These are phyloP conservation scores for Neurospora intermedia DNA, from an alignment of 495 filamentous ascomycete species.

Conservation along the genomic window DNA sequence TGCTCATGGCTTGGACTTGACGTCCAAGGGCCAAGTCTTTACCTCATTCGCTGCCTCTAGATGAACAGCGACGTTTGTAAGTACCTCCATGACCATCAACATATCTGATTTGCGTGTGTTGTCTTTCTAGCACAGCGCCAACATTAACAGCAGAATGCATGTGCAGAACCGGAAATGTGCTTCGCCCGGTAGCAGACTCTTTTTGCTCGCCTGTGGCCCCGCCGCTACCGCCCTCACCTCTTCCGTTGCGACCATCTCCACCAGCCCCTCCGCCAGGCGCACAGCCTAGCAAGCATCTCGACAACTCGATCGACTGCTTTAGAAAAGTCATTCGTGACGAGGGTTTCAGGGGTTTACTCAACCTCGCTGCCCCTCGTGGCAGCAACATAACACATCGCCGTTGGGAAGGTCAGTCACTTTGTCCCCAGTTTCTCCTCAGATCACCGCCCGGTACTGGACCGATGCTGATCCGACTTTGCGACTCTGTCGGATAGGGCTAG, in stretches of 20 bases:
- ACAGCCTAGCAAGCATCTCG: slow-evolving; percentile 48
- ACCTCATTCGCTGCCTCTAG: neutral
- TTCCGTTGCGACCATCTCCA: neutral
- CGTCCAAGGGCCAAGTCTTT: neutral
- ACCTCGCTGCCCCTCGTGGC: slow-evolving; percentile 58
- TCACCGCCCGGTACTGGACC: neutral
- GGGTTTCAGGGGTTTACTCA: slow-evolving; percentile 78
- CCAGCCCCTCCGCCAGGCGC: neutral
- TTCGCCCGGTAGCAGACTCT: slow-evolving; percentile 59
- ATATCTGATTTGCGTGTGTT: neutral
- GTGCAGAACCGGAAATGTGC: slow-evolving; percentile 72
- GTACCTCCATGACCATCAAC: neutral
- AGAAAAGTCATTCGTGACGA: slow-evolving; percentile 91
- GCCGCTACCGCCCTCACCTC: neutral
- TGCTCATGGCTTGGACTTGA: neutral
- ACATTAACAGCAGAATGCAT: neutral
- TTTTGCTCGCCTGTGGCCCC: neutral
- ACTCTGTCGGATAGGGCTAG: neutral
- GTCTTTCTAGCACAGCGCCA: neutral
- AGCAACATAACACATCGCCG: neutral
- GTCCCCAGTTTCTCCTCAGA: neutral
- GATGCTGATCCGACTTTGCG: neutral
- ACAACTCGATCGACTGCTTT: slow-evolving; percentile 85
- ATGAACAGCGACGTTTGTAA: neutral
- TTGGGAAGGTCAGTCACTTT: neutral